These are phyloP conservation scores for Epichloe festucae DNA, from an alignment of 2,329 filamentous ascomycete genomes.

Conservation along the genomic window DNA sequence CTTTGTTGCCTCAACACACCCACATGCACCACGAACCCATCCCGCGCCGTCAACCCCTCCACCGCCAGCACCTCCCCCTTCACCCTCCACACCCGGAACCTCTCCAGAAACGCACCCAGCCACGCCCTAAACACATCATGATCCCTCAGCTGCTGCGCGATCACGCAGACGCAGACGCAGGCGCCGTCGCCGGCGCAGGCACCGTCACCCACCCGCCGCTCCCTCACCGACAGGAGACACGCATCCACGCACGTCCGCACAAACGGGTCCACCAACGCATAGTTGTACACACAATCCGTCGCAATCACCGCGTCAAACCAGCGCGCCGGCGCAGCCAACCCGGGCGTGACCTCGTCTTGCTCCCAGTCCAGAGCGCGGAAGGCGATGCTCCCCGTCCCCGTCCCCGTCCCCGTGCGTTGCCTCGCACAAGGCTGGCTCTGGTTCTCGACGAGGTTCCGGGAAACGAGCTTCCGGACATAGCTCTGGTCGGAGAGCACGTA, in stretches of 20 bases:
- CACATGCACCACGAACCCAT: slow-evolving; percentile 74
- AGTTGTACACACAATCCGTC: slow-evolving; percentile 94
- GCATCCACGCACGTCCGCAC: slow-evolving; percentile 69
- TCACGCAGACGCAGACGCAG: slow-evolving; percentile 50
- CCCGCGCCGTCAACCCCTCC: slow-evolving; percentile 43
- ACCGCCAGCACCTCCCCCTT: slow-evolving; percentile 46
- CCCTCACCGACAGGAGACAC: slow-evolving; percentile 42
- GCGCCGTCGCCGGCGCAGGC: background rate
- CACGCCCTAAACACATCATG: slow-evolving; percentile 76
- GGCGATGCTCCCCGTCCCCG: slow-evolving; percentile 22
- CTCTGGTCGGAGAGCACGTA: slow-evolving; percentile 81
- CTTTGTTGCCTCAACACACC: slow-evolving; percentile 38
- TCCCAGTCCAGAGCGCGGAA: slow-evolving; percentile 77
- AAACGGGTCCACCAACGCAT: slow-evolving; percentile 67
- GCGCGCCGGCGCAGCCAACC: slow-evolving; percentile 21
- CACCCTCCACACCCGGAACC: slow-evolving; percentile 67
- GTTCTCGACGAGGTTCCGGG: slow-evolving; percentile 62
- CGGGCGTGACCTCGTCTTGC: slow-evolving; percentile 36
- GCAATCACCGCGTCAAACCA: slow-evolving; percentile 66
- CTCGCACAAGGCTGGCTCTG: slow-evolving; percentile 4
- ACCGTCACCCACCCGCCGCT: slow-evolving; percentile 6
- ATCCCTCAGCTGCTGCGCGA: slow-evolving; percentile 81
- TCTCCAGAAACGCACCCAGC: slow-evolving; percentile 52
- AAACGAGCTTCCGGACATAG: slow-evolving; percentile 69
- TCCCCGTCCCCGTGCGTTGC: slow-evolving; percentile 14